Conservation (phyloP, 2,329 filamentous ascomycete species). For the Fusarium lyarnte region DNA sequence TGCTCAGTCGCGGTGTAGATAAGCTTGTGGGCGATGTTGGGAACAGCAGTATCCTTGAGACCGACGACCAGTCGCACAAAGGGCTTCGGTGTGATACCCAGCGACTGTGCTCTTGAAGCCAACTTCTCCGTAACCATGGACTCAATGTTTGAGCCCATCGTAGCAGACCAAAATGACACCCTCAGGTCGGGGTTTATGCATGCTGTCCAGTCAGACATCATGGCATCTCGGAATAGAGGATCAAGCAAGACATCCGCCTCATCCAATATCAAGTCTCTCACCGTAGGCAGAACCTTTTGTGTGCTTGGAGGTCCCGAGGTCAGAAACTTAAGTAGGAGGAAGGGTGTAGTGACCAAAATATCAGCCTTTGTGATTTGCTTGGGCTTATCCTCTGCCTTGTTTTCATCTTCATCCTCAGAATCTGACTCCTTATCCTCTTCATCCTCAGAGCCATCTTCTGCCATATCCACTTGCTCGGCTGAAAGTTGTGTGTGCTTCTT, state of each 20-base stretch:
- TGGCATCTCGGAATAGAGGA: constrained; percentile 89
- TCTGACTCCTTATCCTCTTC: constrained; percentile 52
- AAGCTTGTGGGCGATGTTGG: constrained; percentile 89
- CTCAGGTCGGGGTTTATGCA: constrained; percentile 76
- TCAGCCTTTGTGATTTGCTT: constrained; percentile 49
- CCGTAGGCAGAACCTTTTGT: constrained; percentile 67
- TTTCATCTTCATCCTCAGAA: constrained; percentile 48
- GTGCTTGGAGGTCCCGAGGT: constrained; percentile 54
- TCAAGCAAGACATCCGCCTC: constrained; percentile 96
- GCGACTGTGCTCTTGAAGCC: constrained; percentile 58
- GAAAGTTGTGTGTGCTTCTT: constrained; percentile 82
- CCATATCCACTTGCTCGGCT: constrained; percentile 53
- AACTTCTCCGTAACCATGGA: constrained; percentile 77
- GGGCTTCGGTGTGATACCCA: constrained; percentile 54
- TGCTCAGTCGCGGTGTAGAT: constrained; percentile 92
- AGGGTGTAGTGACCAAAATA: constrained; percentile 54
- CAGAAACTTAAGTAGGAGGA: constrained; percentile 80
- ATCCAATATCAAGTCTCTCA: constrained; percentile 83
- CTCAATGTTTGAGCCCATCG: constrained; percentile 95
- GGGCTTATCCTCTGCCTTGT: constrained; percentile 34
- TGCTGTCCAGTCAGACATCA: constrained; percentile 82
- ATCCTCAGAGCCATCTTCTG: constrained; percentile 52
- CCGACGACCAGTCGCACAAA: constrained; percentile 92
- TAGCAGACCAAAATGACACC: constrained; percentile 92
- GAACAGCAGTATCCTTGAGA: constrained; percentile 93